These are phyloP conservation scores for Fusarium cyanostomum DNA, from an alignment of 2,329 filamentous ascomycete genomes.

Conservation along the genomic window DNA sequence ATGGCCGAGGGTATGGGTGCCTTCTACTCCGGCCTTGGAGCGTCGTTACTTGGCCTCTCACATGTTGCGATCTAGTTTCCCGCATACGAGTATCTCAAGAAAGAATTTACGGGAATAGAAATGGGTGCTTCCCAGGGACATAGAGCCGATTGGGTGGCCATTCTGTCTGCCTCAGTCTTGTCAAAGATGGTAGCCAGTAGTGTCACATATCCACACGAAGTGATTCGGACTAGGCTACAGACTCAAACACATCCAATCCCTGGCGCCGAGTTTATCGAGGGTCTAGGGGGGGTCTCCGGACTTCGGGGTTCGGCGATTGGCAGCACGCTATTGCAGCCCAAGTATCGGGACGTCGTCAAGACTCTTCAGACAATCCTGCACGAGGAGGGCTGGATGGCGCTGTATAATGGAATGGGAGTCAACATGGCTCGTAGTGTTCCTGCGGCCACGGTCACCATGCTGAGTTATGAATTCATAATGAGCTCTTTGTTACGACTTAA, in stretches of 20 bases:
- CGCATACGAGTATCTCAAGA: slow-evolving; percentile 91
- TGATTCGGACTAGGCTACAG: slow-evolving; percentile 90
- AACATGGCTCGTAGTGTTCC: slow-evolving; percentile 96
- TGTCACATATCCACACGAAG: slow-evolving; percentile 96
- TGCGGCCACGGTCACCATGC: slow-evolving; percentile 93
- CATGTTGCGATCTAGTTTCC: slow-evolving; percentile 98
- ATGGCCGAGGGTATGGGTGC: slow-evolving; percentile 83
- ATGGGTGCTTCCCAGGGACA: slow-evolving; percentile 73
- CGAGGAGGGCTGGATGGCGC: slow-evolving; percentile 94
- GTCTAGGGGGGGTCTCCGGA: slow-evolving; percentile 52
- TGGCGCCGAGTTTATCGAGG: slow-evolving; percentile 60
- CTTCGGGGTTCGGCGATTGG: slow-evolving; percentile 29
- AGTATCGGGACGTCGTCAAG: slow-evolving; percentile 80
- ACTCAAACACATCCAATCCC: slow-evolving; percentile 81
- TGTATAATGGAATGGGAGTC: slow-evolving; percentile 96
- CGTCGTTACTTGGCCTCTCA: slow-evolving; percentile 87
- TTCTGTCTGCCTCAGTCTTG: slow-evolving; percentile 85
- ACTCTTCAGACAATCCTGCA: slow-evolving; percentile 84
- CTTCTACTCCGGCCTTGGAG: slow-evolving; percentile 94
- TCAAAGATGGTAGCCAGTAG: slow-evolving; percentile 94
- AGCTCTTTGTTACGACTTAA: slow-evolving; percentile 40
- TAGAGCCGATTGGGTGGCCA: slow-evolving; percentile 77
- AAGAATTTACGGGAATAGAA: slow-evolving; percentile 83
- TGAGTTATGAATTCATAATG: slow-evolving; percentile 88
- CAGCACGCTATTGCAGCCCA: slow-evolving; percentile 45